phyloP scores from a whole-genome alignment of 345 rosid species.

The Cardamine occulta region DNA sequence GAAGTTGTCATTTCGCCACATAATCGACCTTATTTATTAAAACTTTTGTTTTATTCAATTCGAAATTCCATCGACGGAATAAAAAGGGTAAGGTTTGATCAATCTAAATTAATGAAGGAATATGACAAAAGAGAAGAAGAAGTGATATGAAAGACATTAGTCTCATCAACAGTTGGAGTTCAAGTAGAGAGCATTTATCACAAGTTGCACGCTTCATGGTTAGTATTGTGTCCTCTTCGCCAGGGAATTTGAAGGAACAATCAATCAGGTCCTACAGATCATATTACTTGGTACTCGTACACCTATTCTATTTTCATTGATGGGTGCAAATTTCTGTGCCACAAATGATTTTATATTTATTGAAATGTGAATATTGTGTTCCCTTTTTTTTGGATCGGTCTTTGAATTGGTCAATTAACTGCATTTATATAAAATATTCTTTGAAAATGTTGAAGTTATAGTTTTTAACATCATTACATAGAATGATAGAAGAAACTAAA shows the following conservation, averaged over 20 bases:
- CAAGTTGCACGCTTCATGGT: constrained; percentile 42
- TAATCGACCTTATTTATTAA: not conserved
- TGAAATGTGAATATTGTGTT: not conserved
- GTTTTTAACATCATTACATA: not conserved
- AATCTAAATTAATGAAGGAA: constrained; percentile 27
- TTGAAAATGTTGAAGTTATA: constrained; percentile 11
- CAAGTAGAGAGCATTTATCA: constrained; percentile 40
- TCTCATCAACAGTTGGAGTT: constrained; percentile 29
- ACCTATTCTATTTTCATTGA: constrained; percentile 20
- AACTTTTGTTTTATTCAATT: not conserved
- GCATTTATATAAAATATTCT: not conserved
- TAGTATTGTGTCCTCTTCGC: constrained; percentile 39
- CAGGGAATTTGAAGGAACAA: constrained; percentile 31
- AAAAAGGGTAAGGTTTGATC: constrained; percentile 22
- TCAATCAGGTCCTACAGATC: constrained; percentile 41
- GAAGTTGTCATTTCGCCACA: constrained; percentile 1
- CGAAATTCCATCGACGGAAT: not conserved
- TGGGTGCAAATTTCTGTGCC: constrained; percentile 29
- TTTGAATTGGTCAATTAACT: not conserved
- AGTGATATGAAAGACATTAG: constrained; percentile 25
- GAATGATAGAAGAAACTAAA: not conserved
- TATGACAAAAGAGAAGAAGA: constrained; percentile 33
- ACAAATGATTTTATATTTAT: not conserved
- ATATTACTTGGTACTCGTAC: constrained; percentile 43
- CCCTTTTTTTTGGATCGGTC: not conserved